A percentile compares a stretch with the other conserved stretches of the same genome.
These are phyloP conservation scores for Lactifluus rugatus DNA, from an alignment of 768 basidiomycete genomes.

Conservation along the genomic window DNA sequence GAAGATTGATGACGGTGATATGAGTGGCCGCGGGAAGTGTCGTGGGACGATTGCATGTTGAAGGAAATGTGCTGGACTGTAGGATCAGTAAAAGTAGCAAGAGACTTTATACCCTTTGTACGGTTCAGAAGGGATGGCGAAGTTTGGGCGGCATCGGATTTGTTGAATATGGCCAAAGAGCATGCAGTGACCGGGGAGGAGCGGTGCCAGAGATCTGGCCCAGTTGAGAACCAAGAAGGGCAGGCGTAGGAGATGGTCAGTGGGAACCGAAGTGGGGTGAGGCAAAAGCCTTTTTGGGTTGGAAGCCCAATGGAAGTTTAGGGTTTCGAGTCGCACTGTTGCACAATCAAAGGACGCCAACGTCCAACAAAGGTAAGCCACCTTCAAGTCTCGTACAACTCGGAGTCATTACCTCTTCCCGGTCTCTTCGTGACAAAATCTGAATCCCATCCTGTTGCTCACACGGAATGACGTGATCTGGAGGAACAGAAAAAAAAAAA, in stretches of 20 bases:
- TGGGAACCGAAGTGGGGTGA: constrained; percentile 3
- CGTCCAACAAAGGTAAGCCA: constrained; percentile 12
- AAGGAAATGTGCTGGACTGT: constrained; percentile 6
- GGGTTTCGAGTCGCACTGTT: constrained; percentile 12
- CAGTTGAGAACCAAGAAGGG: constrained; percentile 7
- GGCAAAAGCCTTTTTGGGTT: constrained; percentile 11
- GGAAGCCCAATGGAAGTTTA: constrained; percentile 11
- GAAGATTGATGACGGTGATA: constrained; percentile 11
- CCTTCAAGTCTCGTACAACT: constrained; percentile 5
- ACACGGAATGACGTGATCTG: constrained; percentile 5
- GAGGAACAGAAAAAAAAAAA: neutral
- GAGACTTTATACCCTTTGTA: constrained; percentile 13
- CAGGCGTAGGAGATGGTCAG: constrained; percentile 7
- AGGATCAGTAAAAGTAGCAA: neutral
- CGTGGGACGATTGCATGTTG: constrained; percentile 15
- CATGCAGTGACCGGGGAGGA: constrained; percentile 11
- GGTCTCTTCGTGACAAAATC: neutral
- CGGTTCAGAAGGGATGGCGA: constrained; percentile 5
- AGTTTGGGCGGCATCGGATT: constrained; percentile 16
- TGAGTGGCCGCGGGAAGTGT: constrained; percentile 8
- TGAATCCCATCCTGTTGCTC: neutral
- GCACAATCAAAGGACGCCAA: constrained; percentile 7
- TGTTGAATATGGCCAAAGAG: constrained; percentile 10
- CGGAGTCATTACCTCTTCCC: neutral
- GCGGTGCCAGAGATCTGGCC: constrained; percentile 11